Base-by-base conservation (phyloP, 2,329 filamentous ascomycete species). In the Fusarium circinatum region DNA sequence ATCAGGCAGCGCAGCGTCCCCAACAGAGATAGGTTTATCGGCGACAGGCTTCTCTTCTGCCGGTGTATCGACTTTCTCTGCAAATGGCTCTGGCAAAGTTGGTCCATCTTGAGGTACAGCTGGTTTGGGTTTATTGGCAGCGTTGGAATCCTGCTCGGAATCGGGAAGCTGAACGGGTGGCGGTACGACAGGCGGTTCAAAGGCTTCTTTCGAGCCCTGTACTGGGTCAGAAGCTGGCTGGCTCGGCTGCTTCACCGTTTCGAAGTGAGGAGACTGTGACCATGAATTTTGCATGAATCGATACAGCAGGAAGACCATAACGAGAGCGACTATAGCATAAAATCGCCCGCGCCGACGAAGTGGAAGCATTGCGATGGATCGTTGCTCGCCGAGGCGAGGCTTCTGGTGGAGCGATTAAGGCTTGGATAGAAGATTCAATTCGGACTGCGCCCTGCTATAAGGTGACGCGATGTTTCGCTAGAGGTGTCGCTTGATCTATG, bases 301-400 rank as follows among this genome's bases (percentile, higher is more conserved):
- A 77, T 88, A 88, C 58, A 90, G 81, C 59, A 89, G 84, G 68
- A 92, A 83, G 56, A 90, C 81, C 56, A 89, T 80, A 64, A 91
- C 79, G 70, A 88, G 81, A 62, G 89, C 86, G 75, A 87, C 87
- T 69, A 89, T 79, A 39, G 89, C 80, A 70, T 91, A 90, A 65
- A 90, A 84, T 67, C 91, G 88, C 78, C 91, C 91, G 79, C 90
- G 85, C 76, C 91, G 85, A 58, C 91, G 88, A 65, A 74, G 71
- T 18, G 89, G 81, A 87, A 92, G 90, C 76, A 77, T 81, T 74
- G 47, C 67, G 59, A 65, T 52, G 48, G 58, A 55, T 69, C 56
- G 70, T 68, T 56, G 73, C 75, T 79, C 78, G 76, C 75, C 70
- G 61, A 65, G 49, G 75, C 75, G 75, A 79, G 76, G 56, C 75